Conservation (phyloP, 2,329 filamentous ascomycete species). For the Talaromyces sp. region DNA sequence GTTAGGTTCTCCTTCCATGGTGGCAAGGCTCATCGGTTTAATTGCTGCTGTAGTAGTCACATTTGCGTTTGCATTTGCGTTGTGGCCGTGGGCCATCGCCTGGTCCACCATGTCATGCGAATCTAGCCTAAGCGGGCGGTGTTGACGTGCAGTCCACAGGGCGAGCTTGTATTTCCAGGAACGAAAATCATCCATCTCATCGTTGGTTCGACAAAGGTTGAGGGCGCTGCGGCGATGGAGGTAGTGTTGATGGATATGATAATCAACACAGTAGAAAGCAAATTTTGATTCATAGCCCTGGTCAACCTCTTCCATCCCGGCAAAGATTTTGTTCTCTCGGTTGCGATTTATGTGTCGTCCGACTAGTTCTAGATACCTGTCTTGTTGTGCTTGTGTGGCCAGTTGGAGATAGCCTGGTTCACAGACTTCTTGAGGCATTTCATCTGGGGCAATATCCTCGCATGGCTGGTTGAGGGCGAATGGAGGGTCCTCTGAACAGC, state of each 20-base stretch:
- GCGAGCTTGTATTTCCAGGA: constrained; percentile 22
- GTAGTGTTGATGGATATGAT: constrained; percentile 30
- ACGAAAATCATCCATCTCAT: constrained; percentile 23
- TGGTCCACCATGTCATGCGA: background rate
- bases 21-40: background rate
- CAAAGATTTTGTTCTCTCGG: constrained; percentile 13
- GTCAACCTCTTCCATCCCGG: constrained; percentile 6
- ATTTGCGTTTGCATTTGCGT: background rate
- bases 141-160: constrained; percentile 3
- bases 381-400: constrained; percentile 9
- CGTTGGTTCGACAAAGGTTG: constrained; percentile 24
- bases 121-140: background rate
- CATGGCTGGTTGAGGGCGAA: constrained; percentile 6
- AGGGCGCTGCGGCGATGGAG: constrained; percentile 19
- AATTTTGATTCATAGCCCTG: constrained; percentile 15
- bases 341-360: constrained; percentile 5
- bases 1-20: background rate
- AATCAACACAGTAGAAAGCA: constrained; percentile 27
- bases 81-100: background rate
- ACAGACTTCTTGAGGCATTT: background rate
- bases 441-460: constrained; percentile 10
- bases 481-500: constrained; percentile 8
- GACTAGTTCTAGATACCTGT: constrained; percentile 5
- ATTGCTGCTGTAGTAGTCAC: background rate
- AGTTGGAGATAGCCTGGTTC: constrained; percentile 10